A percentile compares a stretch with the other conserved stretches of the same genome.
phyloP scores from a whole-genome alignment of 495 filamentous ascomycete species.

The Pseudoneurospora amorphoporcata region DNA sequence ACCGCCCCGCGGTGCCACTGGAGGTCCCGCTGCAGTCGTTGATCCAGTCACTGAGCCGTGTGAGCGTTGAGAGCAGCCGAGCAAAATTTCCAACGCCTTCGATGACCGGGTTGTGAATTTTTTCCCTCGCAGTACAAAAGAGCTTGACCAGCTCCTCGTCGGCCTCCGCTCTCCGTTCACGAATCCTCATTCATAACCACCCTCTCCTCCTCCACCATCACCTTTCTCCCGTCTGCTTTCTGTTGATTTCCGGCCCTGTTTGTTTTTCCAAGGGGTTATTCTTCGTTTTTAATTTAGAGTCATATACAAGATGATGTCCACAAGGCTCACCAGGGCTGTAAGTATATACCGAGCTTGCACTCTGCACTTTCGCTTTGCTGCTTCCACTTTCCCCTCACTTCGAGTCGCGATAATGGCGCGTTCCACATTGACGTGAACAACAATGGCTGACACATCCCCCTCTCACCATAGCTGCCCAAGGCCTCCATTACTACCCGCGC shows the following conservation, averaged over 20 bases:
- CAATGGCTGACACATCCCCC: background rate
- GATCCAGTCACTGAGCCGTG: background rate
- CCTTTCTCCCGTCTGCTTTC: constrained; percentile 25
- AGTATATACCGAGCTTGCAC: constrained; percentile 11
- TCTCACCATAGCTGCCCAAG: constrained; percentile 40
- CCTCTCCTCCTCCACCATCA: constrained; percentile 11
- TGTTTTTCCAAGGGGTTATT: constrained; percentile 16
- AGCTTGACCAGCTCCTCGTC: constrained; percentile 9
- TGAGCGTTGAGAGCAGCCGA: background rate
- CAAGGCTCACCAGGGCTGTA: constrained; percentile 62
- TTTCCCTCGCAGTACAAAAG: constrained; percentile 16
- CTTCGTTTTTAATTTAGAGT: constrained; percentile 22
- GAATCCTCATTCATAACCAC: constrained; percentile 16
- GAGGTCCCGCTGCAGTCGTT: background rate
- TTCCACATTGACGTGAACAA: background rate
- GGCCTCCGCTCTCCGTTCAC: constrained; percentile 11
- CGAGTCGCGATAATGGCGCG: background rate
- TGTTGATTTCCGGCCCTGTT: constrained; percentile 12
- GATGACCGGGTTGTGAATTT: constrained; percentile 33
- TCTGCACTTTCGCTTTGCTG: background rate
- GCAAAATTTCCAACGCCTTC: constrained; percentile 25
- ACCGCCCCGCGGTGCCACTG: background rate
- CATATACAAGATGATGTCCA: constrained; percentile 51
- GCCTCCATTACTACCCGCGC: constrained; percentile 44
- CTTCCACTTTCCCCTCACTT: constrained; percentile 8